phyloP scores from a whole-genome alignment of 306 rosid genomes.

The Crataegus laevigata region DNA sequence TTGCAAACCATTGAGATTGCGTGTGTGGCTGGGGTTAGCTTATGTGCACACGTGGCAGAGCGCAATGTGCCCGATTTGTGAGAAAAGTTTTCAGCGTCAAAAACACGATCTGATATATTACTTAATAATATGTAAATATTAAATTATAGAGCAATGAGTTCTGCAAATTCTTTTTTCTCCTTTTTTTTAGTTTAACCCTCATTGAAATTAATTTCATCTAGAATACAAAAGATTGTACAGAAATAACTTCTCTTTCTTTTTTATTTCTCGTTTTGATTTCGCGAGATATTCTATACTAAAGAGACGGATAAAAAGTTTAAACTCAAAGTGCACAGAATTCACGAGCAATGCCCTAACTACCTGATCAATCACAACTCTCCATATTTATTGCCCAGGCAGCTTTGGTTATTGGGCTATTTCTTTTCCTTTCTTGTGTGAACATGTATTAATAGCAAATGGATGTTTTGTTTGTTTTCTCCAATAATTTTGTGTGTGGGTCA shows the following conservation, averaged over 20 bases:
- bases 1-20: neutral
- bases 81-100: no score
- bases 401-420: neutral
- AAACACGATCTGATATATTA: no score
- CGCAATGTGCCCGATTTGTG: neutral
- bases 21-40: slow-evolving; percentile 6
- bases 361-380: neutral
- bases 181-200: neutral
- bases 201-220: no score
- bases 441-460: neutral
- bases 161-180: neutral
- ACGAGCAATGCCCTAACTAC: neutral
- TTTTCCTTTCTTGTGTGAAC: neutral
- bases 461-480: neutral
- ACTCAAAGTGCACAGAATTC: no score
- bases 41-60: slow-evolving; percentile 16
- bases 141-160: neutral
- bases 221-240: no score
- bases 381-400: neutral
- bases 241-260: no score
- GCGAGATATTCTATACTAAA: neutral
- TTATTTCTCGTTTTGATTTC: neutral
- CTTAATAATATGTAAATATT: neutral
- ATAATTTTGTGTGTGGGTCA: neutral
- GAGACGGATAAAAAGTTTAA: accelerated